phyloP scores from a whole-genome alignment of 495 filamentous ascomycete species.

The Penicillium salamii region DNA sequence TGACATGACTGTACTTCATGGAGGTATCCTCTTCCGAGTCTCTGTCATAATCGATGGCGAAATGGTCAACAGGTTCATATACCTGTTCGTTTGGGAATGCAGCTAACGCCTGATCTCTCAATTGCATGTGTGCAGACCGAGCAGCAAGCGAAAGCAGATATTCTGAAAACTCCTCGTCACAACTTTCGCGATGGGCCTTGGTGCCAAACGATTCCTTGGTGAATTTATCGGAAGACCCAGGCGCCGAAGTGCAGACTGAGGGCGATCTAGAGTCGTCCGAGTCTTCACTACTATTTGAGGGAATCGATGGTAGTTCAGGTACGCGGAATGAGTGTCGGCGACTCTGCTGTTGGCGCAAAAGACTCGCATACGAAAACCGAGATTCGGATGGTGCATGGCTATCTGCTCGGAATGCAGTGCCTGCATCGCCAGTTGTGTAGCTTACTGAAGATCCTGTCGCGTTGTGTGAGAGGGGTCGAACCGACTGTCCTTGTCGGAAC shows the following conservation, averaged over 20 bases:
- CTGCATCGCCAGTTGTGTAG: neutral
- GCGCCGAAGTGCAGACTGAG: conserved; percentile 49
- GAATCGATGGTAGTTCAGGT: conserved; percentile 50
- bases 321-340: conserved; percentile 56
- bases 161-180: conserved; percentile 67
- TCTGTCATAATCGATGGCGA: conserved; percentile 53
- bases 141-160: conserved; percentile 76
- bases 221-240: conserved; percentile 18
- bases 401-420: neutral
- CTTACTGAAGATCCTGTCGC: neutral
- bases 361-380: conserved; percentile 44
- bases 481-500: conserved; percentile 33
- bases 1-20: conserved; percentile 26
- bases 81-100: conserved; percentile 66
- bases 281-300: conserved; percentile 55
- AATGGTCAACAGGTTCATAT: conserved; percentile 62
- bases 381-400: conserved; percentile 32
- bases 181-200: conserved; percentile 51
- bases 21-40: conserved; percentile 39
- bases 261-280: conserved; percentile 47
- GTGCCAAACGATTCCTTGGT: conserved; percentile 18
- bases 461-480: conserved; percentile 15
- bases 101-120: conserved; percentile 65
- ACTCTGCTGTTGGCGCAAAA: conserved; percentile 36
- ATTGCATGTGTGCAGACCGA: conserved; percentile 69